Evolutionary conservation across 805 yeast genomes (phyloP).

Genomic region (Naumovozyma dairenensis): DNA sequence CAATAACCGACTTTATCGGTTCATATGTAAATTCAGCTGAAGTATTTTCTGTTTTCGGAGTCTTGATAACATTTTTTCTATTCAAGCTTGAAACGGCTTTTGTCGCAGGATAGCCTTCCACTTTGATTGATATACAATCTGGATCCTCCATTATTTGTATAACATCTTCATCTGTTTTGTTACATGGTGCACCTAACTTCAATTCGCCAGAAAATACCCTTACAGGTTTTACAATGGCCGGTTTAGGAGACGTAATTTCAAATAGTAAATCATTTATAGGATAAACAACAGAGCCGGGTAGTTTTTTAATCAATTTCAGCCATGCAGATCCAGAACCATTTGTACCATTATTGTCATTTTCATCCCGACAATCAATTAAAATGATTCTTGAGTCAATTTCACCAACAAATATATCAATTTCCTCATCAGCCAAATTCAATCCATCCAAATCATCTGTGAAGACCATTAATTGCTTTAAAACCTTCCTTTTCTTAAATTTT

Average conservation of each 20-base stretch:
- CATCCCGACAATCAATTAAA: constrained; percentile 14
- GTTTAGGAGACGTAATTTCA: constrained; percentile 10
- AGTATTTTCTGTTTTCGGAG: constrained; percentile 5
- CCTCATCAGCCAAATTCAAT: constrained; percentile 18
- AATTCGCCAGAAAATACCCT: constrained; percentile 24
- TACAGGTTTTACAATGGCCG: constrained; percentile 21
- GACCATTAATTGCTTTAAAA: constrained; percentile 18
- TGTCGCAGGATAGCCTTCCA: constrained; percentile 52
- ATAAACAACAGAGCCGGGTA: constrained; percentile 11
- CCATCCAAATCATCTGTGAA: constrained; percentile 21
- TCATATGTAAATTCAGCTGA: constrained; percentile 5
- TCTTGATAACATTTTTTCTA: constrained; percentile 16
- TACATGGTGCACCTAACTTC: constrained; percentile 22
- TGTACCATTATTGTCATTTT: neutral
- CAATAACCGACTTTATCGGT: constrained; percentile 17
- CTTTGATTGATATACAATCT: constrained; percentile 33
- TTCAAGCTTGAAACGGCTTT: constrained; percentile 21
- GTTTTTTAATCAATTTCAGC: constrained; percentile 13
- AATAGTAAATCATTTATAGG: constrained; percentile 13
- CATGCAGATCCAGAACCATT: constrained; percentile 7
- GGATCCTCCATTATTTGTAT: constrained; percentile 14
- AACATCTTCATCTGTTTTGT: constrained; percentile 8
- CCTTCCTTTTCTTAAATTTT: constrained; percentile 15
- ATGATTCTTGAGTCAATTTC: constrained; percentile 17
- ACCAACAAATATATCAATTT: constrained; percentile 14